A percentile compares a stretch with the other conserved stretches of the same genome.
phyloP scores from a whole-genome alignment of 306 rosid genomes.

The Vigna radiata region DNA sequence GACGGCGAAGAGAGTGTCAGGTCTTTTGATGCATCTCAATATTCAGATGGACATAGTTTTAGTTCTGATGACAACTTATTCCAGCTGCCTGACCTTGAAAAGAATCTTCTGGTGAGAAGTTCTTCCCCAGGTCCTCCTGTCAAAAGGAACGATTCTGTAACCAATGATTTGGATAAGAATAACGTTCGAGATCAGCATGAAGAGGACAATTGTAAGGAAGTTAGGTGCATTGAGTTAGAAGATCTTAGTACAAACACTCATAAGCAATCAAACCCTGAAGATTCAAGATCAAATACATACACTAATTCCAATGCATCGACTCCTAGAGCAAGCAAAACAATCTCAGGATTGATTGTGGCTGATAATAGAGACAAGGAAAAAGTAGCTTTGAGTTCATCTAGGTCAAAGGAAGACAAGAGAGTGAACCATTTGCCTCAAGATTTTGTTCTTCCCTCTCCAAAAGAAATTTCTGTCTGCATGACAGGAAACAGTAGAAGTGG shows the following conservation, averaged over 20 bases:
- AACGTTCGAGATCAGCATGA: slow-evolving; percentile 62
- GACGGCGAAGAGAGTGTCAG: slow-evolving; percentile 54
- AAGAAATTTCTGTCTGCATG: slow-evolving; percentile 55
- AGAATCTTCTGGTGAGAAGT: slow-evolving; percentile 51
- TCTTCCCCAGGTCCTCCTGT: slow-evolving; percentile 56
- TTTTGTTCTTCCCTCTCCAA: slow-evolving; percentile 58
- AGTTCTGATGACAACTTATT: slow-evolving; percentile 72
- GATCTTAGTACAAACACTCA: slow-evolving; percentile 51
- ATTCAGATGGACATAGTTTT: slow-evolving; percentile 74
- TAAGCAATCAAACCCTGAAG: slow-evolving; percentile 47
- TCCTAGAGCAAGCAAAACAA: slow-evolving; percentile 55
- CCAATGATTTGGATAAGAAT: slow-evolving; percentile 49
- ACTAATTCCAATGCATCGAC: slow-evolving; percentile 57
- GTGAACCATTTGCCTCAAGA: slow-evolving; percentile 44
- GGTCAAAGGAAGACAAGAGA: slow-evolving; percentile 49
- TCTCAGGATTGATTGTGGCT: slow-evolving; percentile 49
- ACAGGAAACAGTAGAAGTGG: slow-evolving; percentile 43
- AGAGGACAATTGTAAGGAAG: slow-evolving; percentile 78
- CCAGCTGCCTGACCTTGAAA: slow-evolving; percentile 71
- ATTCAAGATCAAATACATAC: slow-evolving; percentile 56
- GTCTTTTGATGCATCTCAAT: slow-evolving; percentile 77
- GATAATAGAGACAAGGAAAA: slow-evolving; percentile 53
- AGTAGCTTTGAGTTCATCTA: slow-evolving; percentile 50
- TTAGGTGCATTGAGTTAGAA: slow-evolving; percentile 78
- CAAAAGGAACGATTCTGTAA: slow-evolving; percentile 46